Base-by-base conservation (phyloP, 163 green algal genomes). In the Chloromonas sp. region DNA sequence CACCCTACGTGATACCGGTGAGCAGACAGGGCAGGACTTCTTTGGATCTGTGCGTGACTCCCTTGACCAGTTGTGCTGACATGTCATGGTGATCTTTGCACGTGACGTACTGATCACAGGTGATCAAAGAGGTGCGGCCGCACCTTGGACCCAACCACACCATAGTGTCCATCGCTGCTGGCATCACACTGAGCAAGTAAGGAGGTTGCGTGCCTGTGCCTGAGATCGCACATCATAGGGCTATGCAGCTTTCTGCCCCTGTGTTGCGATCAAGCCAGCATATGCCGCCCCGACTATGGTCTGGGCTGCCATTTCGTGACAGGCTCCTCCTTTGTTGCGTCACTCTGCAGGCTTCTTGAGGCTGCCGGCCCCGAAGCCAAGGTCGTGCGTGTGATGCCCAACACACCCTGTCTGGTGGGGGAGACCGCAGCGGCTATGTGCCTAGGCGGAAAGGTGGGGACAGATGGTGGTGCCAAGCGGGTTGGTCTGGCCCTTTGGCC, bases 331-430 rank as follows among this genome's bases (percentile, higher is more conserved):
- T 78, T 74, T 15, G 36, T 84, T 71, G 2, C 78, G 62, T 60
- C 5, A 8, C 60, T 58, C 14, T 74, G 58, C 82, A 90, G 82
- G 62, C 14, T 93, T 78, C 85, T 97, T 78, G 91, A 95, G 58
- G 89, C 93, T 2, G 92, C 92, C 5, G 95, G 94, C 3, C 85
- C 90, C 0, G 85, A 83, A 2, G 86, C 90, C 1, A 88, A 87
- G 0, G 84, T 98, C 1, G 91, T 99, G 59, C 92, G 97, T 3
- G 97, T 99, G 3, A 99, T 99, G 97, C 97, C 97, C 61, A 99
- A 99, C 92, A 99, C 97, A 1, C 97, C 97, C 0, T 99, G 97
- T 91, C 90, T 99, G 61, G 97, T 99, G 61, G 95, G 95, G 0
- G 96, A 98, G 90, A 98, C 93, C 0, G 97, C 96, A 0, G 93